These are phyloP conservation scores for Brettanomyces sp. DNA, from an alignment of 805 yeast species.

Conservation along the genomic window DNA sequence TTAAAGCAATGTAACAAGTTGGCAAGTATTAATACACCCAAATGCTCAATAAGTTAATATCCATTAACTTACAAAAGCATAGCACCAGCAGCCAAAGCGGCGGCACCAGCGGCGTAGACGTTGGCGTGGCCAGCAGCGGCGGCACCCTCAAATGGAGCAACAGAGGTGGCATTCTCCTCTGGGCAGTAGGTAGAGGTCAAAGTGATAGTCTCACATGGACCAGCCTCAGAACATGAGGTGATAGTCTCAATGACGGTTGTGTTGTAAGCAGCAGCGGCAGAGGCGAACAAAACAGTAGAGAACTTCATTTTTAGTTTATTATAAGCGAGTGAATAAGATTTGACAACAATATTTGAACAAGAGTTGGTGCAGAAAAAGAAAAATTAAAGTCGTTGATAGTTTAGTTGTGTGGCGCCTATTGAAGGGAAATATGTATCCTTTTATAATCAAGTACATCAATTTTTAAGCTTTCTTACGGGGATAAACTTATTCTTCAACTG, in stretches of 20 bases:
- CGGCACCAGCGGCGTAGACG: constrained; percentile 22
- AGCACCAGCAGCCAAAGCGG: constrained; percentile 23
- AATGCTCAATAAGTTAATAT: background rate
- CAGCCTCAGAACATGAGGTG: constrained; percentile 26
- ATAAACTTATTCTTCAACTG: too few species aligned
- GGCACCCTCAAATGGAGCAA: constrained; percentile 3
- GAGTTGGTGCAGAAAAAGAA: constrained; percentile 1
- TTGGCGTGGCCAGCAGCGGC: constrained; percentile 9
- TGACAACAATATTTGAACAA: background rate
- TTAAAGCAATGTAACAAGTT: background rate
- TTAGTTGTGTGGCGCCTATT: too few species aligned
- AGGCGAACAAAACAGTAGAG: constrained; percentile 31
- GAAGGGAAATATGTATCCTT: too few species aligned
- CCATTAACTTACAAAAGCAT: constrained; percentile 15
- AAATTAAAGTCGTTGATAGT: too few species aligned
- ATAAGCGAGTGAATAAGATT: constrained; percentile 1
- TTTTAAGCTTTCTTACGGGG: too few species aligned
- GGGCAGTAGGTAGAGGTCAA: constrained; percentile 4
- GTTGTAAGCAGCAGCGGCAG: constrained; percentile 25
- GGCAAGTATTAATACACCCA: background rate
- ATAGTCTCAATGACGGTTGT: constrained; percentile 27
- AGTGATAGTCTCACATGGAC: constrained; percentile 14
- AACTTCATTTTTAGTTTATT: constrained; percentile 29
- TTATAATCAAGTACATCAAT: too few species aligned
- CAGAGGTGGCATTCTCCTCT: constrained; percentile 9